Evolutionary conservation across 805 yeast genomes (phyloP), one percentile per base, ranked within the genome.

Genomic region (Saccharomycopsis fibuligera): DNA sequence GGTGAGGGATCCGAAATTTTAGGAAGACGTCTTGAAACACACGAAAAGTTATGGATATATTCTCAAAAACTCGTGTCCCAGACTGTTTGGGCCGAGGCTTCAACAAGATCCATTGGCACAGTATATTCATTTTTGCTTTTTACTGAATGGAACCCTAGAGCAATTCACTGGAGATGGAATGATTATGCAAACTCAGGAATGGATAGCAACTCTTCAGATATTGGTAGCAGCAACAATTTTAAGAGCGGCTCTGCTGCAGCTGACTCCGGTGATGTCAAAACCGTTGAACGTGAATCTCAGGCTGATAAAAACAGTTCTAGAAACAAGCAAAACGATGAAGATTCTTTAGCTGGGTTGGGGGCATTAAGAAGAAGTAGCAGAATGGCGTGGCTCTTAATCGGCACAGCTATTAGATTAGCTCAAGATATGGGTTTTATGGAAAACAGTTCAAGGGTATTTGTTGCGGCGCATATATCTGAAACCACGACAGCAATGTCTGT

Each of bases 61-160:
- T 87, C 90, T 50, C 96, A 87, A 66, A 63, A 81, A 53, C 69
- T 87, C 51, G 82, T 88, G 37, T 84, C 95, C 2, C 86, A 83
- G 63, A 82, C 95, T 0, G 89, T 87, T 4, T 89, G 96, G 96
- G 96, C 95, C 1, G 96, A 87, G 60, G 93, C 95, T 0, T 81
- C 86, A 50, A 85, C 93, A 5, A 68, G 96, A 54, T 83, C 93
- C 0, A 76, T 89, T 2, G 96, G 96, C 1, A 87, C 96, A 0
- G 81, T 89, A 4, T 73, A 85, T 52, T 90, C 96, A 0, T 86
- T 90, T 60, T 65, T 90, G 44, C 68, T 90, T 16, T 83, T 87
- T 57, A 86, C 96, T 0, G 97, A 91, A 63, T 90, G 98, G 98
- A 88, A 89, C 57, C 96, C 96, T 3, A 69, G 96, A 47, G 96